Base-by-base conservation (phyloP, 345 rosid species). In the Boechera stricta region DNA sequence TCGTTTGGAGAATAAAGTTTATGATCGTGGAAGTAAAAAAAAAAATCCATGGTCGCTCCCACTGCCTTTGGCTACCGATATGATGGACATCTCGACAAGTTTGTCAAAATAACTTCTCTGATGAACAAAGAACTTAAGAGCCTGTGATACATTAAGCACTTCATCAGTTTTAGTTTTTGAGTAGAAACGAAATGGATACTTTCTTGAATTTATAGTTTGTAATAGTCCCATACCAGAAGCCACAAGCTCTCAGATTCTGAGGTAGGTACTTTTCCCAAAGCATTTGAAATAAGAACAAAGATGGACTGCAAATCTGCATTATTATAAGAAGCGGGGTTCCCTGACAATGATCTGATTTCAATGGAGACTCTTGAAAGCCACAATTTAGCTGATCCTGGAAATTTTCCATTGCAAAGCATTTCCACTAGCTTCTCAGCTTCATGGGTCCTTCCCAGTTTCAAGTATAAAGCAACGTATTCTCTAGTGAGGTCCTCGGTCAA, bases 181-280 rank as follows among this genome's bases (percentile, higher is more conserved):
- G 32, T 16, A 56, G 21, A 51, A 62, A 31, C 42, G 26, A 62
- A 39, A 33, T 38, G 7, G 26, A 21, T 18, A 38, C 26, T 55
- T 5, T 6, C 1, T 7, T 41, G n/a, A 56, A 15, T 15, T 10
- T 51, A 16, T 8, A 16, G 1, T 6, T 6, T 48, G 26, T 51
- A 31, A 44, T 62, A 54, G 42, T 62, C 73, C 56, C 83, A 49
- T 86, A 90, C 97, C 96, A 85, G 76, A 47, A 78, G 74, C 98
- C 98, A 91, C 80, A 91, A 76, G 81, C 83, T 82, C 77, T 86
- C 92, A 36, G 97, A 87, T 83, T 88, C 85, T 12, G 86, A 69
- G 38, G 82, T 44, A 21, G 24, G 24, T 21, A 21, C 24, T 77
- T 84, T 87, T 5, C 67, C 73, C 80, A 91, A 74, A 67, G 81